Evolutionary conservation across 2,329 filamentous ascomycete genomes (phyloP).

Genomic region (Trichoderma koningiopsis): DNA sequence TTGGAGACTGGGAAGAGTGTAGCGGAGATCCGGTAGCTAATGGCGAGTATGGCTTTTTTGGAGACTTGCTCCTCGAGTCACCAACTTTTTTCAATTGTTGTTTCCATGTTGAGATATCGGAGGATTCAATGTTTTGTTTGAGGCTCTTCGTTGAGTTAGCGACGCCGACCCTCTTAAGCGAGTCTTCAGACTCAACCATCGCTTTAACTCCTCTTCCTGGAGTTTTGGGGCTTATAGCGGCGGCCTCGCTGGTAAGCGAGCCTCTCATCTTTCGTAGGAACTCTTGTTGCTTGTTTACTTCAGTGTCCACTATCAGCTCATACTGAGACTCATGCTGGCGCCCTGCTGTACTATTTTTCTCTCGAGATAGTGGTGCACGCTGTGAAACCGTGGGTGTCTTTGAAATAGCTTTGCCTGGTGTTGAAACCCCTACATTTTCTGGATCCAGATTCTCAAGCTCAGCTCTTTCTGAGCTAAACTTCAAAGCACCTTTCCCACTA

Average conservation of each 20-base stretch:
- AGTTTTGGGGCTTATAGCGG: background rate
- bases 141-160: background rate
- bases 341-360: background rate
- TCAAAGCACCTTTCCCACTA: background rate
- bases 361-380: background rate
- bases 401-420: background rate
- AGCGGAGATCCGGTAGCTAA: background rate
- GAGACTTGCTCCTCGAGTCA: background rate
- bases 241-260: background rate
- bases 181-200: background rate
- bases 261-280: background rate
- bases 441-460: background rate
- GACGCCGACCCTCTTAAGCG: background rate
- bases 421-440: background rate
- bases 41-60: background rate
- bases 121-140: background rate
- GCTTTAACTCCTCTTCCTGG: background rate
- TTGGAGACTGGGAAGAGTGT: background rate
- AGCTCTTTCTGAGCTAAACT: background rate
- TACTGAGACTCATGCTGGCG: background rate
- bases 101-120: slow-evolving; percentile 20
- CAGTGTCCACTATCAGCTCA: background rate
- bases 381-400: background rate
- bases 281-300: background rate
- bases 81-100: slow-evolving; percentile 12